phyloP scores from a whole-genome alignment of 2,329 filamentous ascomycete genomes.

The Cercospora sesami region DNA sequence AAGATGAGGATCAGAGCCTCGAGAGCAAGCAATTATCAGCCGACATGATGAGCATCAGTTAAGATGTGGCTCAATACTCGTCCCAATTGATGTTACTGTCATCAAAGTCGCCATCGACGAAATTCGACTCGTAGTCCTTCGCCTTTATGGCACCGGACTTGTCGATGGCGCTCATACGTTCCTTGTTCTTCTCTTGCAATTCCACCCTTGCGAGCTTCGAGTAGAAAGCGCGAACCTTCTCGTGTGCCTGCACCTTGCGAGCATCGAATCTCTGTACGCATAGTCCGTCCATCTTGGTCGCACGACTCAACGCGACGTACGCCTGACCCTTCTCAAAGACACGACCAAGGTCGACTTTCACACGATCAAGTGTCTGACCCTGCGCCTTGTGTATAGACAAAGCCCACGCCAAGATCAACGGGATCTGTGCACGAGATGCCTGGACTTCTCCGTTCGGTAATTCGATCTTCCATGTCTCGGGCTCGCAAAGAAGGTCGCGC shows the following conservation, averaged over 20 bases:
- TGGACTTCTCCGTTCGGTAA: slow-evolving; percentile 93
- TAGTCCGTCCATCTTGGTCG: slow-evolving; percentile 80
- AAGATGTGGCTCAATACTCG: background rate
- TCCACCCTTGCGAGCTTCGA: slow-evolving; percentile 75
- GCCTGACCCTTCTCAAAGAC: slow-evolving; percentile 98
- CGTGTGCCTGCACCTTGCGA: slow-evolving; percentile 90
- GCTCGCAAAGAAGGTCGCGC: slow-evolving; percentile 75
- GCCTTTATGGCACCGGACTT: slow-evolving; percentile 34
- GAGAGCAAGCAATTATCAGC: background rate
- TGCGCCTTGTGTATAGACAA: slow-evolving; percentile 98
- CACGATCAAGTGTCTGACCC: slow-evolving; percentile 87
- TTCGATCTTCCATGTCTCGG: slow-evolving; percentile 94
- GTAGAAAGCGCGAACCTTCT: slow-evolving; percentile 83
- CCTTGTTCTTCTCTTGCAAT: slow-evolving; percentile 37
- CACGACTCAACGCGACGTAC: slow-evolving; percentile 92
- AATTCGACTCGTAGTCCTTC: slow-evolving; percentile 36
- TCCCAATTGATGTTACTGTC: slow-evolving; percentile 30
- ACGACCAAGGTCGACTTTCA: slow-evolving; percentile 88
- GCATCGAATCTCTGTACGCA: slow-evolving; percentile 89
- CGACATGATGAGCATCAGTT: background rate
- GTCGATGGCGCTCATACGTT: slow-evolving; percentile 35
- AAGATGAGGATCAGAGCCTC: background rate
- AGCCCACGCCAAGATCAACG: slow-evolving; percentile 93
- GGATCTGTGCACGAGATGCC: slow-evolving; percentile 72
- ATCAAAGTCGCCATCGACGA: slow-evolving; percentile 30